Base-by-base conservation (phyloP, 2,329 filamentous ascomycete genomes). In the Calonectria multiphialidica region DNA sequence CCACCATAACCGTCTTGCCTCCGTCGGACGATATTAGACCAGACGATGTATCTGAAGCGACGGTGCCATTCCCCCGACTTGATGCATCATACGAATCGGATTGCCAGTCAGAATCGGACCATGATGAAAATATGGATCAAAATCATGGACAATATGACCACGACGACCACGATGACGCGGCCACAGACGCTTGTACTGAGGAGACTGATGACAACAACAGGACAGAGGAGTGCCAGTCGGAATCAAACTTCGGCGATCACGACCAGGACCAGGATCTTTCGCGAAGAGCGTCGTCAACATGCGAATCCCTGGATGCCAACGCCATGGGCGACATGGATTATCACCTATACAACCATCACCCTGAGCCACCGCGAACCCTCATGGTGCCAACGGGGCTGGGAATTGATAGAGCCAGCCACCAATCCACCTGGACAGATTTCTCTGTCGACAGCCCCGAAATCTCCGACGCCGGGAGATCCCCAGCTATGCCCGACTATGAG, bases 351-450 rank as follows among this genome's bases (percentile, higher is more conserved):
- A 79, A 80, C 9, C 78, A 75, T 57, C 81, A 71, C 13, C 74
- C 83, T 5, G 85, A 85, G 55, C 84, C 84, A 23, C 83, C 86
- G 16, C 85, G 85, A 67, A 88, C 84, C 68, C 82, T 91, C 10
- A 82, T 83, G 64, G 85, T 90, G 16, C 89, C 89, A 15, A 85
- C 62, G 80, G 85, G 75, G 77, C 85, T 62, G 79, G 85, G 64
- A 81, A 86, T 49, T 84, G 80, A 90, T 71, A 85, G 89, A 44
- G 81, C 83, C 23, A 91, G 90, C 73, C 88, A 90, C 61, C 87
- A 88, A 66, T 90, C 90, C 2, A 84, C 86, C n/a, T 92, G 90
- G 90, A 91, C 90, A 30, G 90, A 92, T 77, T 88, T 89, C 72
- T 90, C 90, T 0, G 83, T 91, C 12, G 88, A 89, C 18, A 91